Evolutionary conservation across 2,329 filamentous ascomycete genomes (phyloP), one percentile per base, ranked within the genome.

Genomic region (Talaromyces verruculosus): DNA sequence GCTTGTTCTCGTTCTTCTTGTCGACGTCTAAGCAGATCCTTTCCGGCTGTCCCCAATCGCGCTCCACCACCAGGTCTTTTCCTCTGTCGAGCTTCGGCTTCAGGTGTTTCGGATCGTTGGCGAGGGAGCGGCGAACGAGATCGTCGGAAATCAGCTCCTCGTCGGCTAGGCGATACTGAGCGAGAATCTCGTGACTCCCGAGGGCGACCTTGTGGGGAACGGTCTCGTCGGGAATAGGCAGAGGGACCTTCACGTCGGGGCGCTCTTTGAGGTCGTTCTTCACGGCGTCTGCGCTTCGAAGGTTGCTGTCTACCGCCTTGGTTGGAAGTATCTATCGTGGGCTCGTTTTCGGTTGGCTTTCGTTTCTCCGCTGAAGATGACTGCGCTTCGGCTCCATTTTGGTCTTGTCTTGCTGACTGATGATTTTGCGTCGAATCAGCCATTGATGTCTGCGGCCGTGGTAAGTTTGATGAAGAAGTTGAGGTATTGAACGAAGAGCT

Each of bases 11-110:
- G 75, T 66, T 81, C 80, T 68, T 80, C 79, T 69, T 78, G 81
- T 70, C 75, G 74, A 64, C 75, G 79, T 61, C 77, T 78, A 61
- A 80, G 69, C 22, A 75, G 77, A 69, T 79, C 78, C 19, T 74
- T 72, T 28, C 79, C 76, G 11, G 75, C 73, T 1, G 76, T 70
- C 0, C 77, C 78, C 65, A 79, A 75, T 5, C 81, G 77, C 6
- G 81, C 76, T 41, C 80, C 79, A 55, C 79, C 81, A 53, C 81
- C 81, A 1, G 81, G 81, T 41, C 81, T 75, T 71, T 83, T 82
- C 37, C 80, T 77, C 67, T 78, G 79, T 55, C 79, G 78, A 17
- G 76, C 68, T 39, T 75, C 73, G 37, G 72, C 72, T 49, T 79
- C 76, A 6, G 77, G 73, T 6, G 78, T 76, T n/a, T 78, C 79